Conservation (phyloP, 768 basidiomycete species). For the Boletus huronensis region DNA sequence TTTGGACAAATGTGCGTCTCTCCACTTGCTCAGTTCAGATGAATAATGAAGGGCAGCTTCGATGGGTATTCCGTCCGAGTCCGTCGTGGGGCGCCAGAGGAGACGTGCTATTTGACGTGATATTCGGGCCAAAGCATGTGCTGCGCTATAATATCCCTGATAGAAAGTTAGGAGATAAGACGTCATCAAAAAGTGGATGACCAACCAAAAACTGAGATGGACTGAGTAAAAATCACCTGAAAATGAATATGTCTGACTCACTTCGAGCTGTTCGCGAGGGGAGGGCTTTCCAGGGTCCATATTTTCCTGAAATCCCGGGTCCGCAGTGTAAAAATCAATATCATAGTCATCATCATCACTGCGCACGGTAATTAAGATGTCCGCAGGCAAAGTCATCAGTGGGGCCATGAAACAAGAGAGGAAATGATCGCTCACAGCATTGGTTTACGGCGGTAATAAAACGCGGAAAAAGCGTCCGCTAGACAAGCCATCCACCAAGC, state of each 20-base stretch:
- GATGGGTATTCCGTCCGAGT: constrained; percentile 73
- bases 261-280: constrained; percentile 78
- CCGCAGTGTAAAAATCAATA: constrained; percentile 81
- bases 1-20: constrained; percentile 65
- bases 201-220: constrained; percentile 62
- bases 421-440: constrained; percentile 47
- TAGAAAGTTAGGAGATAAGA: constrained; percentile 6
- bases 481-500: constrained; percentile 94
- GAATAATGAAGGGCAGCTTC: constrained; percentile 59
- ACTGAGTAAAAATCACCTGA: constrained; percentile 7
- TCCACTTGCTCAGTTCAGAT: constrained; percentile 62
- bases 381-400: constrained; percentile 9
- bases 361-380: constrained; percentile 27
- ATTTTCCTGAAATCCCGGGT: constrained; percentile 51
- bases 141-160: constrained; percentile 81
- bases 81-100: constrained; percentile 76
- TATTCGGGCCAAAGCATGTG: constrained; percentile 79
- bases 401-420: neutral
- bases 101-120: constrained; percentile 78
- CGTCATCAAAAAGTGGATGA: constrained; percentile 9
- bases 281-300: constrained; percentile 53
- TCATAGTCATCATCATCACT: constrained; percentile 86
- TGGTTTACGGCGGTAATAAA: constrained; percentile 83
- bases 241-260: constrained; percentile 29
- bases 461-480: constrained; percentile 77